Base-by-base conservation (phyloP, 768 basidiomycete species). In the Leccinum longicurvipes region DNA sequence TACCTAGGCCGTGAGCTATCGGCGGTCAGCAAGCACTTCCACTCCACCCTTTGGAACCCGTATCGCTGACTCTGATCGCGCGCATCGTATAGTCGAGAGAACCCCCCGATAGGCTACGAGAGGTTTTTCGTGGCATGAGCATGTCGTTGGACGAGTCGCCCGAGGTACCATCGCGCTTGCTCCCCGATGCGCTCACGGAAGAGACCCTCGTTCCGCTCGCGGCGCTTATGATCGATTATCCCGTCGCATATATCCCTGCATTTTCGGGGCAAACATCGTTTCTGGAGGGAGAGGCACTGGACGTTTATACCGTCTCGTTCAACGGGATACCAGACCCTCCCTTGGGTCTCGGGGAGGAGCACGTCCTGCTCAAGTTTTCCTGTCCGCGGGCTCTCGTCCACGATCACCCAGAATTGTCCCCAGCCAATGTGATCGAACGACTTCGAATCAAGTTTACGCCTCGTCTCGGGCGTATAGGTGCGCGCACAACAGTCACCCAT, bases 141-240 rank as follows among this genome's bases (percentile, higher is more conserved):
- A 19, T 3, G 3, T 47, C 17, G 0, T 61, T 65, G 53, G 8
- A 28, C 23, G 39, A 50, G 6, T 58, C 53, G 57, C 55, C 51
- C 27, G 54, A 56, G 15, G 51, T 46, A 6, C n/a, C 52, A 0
- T 70, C 72, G 11, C 59, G 72, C 51, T 64, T 68, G 47, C 59
- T 79, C 27, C 63, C 73, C 11, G 53, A 59, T 41, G 52, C 51
- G 24, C 60, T 73, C 14, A 48, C 71, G 5, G 58, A 67, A 48
- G 63, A 55, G 23, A 63, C 53, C 10, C 67, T 73, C 2, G 70
- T 87, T 41, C 79, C 85, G 14, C 72, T 87, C 5, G 82, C 85
- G 4, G 86, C 77, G 1, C 56, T 84, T 8, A 65, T 87, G 24
- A 77, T 87, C 31, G 85, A 85, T 55, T 87, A 87, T 60, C 80